Percentiles rank a stretch among this genome's conserved stretches.
phyloP scores from a whole-genome alignment of 108 stramenopile genomes.

The Nitzschia putrida region DNA sequence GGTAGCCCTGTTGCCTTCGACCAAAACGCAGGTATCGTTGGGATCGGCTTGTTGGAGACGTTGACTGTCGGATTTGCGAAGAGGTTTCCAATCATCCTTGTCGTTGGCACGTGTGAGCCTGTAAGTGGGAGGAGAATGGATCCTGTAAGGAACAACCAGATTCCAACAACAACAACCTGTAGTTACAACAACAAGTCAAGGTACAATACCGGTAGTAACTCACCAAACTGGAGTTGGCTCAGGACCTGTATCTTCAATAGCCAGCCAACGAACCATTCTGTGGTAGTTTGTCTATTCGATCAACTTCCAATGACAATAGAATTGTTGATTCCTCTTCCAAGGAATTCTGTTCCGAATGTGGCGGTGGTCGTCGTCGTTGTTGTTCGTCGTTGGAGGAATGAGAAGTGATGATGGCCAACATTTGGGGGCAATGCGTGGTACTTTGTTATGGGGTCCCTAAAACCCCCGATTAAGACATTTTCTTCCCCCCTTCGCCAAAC shows the following conservation, averaged over 20 bases:
- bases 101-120: conserved; percentile 17
- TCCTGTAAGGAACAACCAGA: neutral
- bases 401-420: no score
- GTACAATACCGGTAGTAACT: neutral
- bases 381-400: no score
- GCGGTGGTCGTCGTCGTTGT: no score
- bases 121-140: neutral
- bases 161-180: neutral
- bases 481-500: no score
- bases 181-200: neutral
- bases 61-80: conserved; percentile 74
- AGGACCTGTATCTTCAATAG: conserved; percentile 23
- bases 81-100: conserved; percentile 70
- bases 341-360: no score
- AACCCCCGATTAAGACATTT: no score
- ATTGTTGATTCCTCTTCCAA: no score
- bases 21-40: conserved; percentile 39
- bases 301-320: no score
- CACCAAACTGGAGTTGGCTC: conserved; percentile 25
- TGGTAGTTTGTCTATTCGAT: neutral
- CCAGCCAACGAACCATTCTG: conserved; percentile 28
- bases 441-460: no score
- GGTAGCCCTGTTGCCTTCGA: conserved; percentile 69
- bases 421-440: no score
- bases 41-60: conserved; percentile 53